A percentile compares a stretch with the other conserved stretches of the same genome.
Evolutionary conservation across 2,329 filamentous ascomycete species (phyloP).

Genomic region (Dothistroma pini): DNA sequence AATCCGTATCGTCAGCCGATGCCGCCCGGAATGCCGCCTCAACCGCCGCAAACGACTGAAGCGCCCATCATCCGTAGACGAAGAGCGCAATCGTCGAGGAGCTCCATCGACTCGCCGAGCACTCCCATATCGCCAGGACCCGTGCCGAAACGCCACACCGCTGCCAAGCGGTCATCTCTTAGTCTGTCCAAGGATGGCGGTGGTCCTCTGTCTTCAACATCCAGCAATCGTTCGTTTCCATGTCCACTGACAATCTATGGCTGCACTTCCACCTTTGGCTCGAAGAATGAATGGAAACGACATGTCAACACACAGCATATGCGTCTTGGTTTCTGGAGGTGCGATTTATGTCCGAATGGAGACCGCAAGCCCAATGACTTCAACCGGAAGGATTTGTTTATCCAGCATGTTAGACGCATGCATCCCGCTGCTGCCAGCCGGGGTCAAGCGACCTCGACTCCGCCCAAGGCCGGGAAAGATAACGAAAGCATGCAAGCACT

Average conservation of each 20-base stretch:
- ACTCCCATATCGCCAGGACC: slow-evolving; percentile 4
- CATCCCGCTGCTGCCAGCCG: slow-evolving; percentile 53
- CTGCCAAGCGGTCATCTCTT: not conserved
- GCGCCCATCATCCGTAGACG: slow-evolving; percentile 6
- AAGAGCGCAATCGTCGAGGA: slow-evolving; percentile 1
- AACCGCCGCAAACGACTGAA: not conserved
- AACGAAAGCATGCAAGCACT: slow-evolving; percentile 24
- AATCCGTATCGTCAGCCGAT: slow-evolving; percentile 2
- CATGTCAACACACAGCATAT: slow-evolving; percentile 81
- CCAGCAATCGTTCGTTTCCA: slow-evolving; percentile 50
- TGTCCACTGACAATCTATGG: slow-evolving; percentile 79
- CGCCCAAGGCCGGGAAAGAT: slow-evolving; percentile 4
- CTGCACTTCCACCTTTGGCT: slow-evolving; percentile 67
- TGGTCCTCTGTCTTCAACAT: not conserved
- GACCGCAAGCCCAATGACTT: slow-evolving; percentile 59
- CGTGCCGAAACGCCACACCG: slow-evolving; percentile 1
- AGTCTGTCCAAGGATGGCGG: not conserved
- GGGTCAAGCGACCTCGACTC: slow-evolving; percentile 37
- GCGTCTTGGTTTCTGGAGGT: slow-evolving; percentile 69
- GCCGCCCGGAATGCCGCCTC: not conserved
- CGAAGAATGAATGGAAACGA: slow-evolving; percentile 95
- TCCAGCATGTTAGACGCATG: slow-evolving; percentile 83
- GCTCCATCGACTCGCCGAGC: slow-evolving; percentile 5
- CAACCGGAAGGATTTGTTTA: slow-evolving; percentile 91
- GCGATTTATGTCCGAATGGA: slow-evolving; percentile 55